phyloP scores from a whole-genome alignment of 805 yeast species.

The Kuraishia borneana region DNA sequence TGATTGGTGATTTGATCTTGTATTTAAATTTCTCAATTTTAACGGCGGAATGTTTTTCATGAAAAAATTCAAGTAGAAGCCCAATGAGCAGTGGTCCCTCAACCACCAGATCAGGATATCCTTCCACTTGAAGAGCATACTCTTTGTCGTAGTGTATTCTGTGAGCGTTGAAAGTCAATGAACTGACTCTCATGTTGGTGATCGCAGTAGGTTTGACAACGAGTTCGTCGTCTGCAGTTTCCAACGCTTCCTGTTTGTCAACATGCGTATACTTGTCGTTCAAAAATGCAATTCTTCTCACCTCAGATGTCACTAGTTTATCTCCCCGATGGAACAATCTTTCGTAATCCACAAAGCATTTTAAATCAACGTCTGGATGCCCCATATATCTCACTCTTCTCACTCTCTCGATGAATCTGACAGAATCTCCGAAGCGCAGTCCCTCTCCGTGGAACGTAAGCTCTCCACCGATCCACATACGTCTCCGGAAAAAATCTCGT shows the following conservation, averaged over 20 bases:
- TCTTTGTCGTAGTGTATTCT: conserved; percentile 61
- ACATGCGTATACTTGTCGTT: conserved; percentile 5
- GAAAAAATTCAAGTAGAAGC: conserved; percentile 42
- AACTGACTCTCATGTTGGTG: conserved; percentile 53
- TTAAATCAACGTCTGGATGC: conserved; percentile 10
- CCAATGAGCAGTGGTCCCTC: conserved; percentile 79
- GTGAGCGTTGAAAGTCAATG: conserved; percentile 76
- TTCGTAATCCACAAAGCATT: conserved; percentile 42
- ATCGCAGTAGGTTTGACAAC: conserved; percentile 25
- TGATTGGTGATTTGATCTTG: conserved; percentile 38
- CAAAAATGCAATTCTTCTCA: background rate
- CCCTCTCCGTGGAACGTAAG: conserved; percentile 27
- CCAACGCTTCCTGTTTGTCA: background rate
- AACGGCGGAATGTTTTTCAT: conserved; percentile 6
- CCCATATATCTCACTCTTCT: conserved; percentile 22
- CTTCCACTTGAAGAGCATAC: conserved; percentile 45
- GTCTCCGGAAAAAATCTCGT: conserved; percentile 30
- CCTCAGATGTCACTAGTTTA: background rate
- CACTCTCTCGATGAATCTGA: conserved; percentile 45
- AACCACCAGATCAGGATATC: conserved; percentile 48
- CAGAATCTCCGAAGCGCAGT: conserved; percentile 22
- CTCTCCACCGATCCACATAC: conserved; percentile 78
- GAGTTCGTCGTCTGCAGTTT: conserved; percentile 12
- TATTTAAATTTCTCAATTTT: conserved; percentile 27
- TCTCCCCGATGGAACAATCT: conserved; percentile 17